phyloP scores from a whole-genome alignment of 257 asterid species.

The Hygrophila difformis region DNA sequence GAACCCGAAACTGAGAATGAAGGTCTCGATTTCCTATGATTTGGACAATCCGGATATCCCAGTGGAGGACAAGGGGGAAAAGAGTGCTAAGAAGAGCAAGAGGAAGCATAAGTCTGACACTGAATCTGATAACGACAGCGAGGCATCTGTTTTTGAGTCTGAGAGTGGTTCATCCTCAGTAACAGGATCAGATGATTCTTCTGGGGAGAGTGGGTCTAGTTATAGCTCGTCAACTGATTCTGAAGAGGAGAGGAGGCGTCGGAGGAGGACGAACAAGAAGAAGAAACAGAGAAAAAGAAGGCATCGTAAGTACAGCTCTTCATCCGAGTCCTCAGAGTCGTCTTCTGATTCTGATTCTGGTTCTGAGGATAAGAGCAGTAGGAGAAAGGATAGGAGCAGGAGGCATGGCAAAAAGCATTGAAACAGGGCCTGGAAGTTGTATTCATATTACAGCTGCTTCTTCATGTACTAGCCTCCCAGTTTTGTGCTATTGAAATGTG shows the following conservation, averaged over 20 bases:
- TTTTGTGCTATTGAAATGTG: too few species aligned
- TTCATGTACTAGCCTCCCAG: neutral
- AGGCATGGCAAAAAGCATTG: constrained; percentile 34
- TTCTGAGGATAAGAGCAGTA: constrained; percentile 60
- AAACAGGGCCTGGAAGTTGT: neutral
- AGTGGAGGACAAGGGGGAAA: constrained; percentile 34
- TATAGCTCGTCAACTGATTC: constrained; percentile 66
- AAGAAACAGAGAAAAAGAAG: constrained; percentile 54
- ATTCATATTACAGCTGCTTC: neutral
- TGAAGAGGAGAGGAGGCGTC: constrained; percentile 89
- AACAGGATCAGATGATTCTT: constrained; percentile 59
- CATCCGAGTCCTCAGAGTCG: constrained; percentile 76
- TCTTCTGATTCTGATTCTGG: constrained; percentile 79
- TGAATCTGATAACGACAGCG: constrained; percentile 60
- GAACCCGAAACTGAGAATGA: constrained; percentile 86
- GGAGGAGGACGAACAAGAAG: constrained; percentile 59
- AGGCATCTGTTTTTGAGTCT: constrained; percentile 86
- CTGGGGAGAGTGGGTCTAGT: constrained; percentile 65
- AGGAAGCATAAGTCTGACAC: constrained; percentile 75
- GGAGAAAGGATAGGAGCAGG: constrained; percentile 60
- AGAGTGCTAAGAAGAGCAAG: constrained; percentile 52
- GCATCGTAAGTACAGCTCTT: constrained; percentile 48
- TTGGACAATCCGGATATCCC: constrained; percentile 49
- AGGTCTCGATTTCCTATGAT: constrained; percentile 48
- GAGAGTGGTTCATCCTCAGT: constrained; percentile 57